These are phyloP conservation scores for Ganoderma meredithae DNA, from an alignment of 1,284 basidiomycete species.

Conservation along the genomic window DNA sequence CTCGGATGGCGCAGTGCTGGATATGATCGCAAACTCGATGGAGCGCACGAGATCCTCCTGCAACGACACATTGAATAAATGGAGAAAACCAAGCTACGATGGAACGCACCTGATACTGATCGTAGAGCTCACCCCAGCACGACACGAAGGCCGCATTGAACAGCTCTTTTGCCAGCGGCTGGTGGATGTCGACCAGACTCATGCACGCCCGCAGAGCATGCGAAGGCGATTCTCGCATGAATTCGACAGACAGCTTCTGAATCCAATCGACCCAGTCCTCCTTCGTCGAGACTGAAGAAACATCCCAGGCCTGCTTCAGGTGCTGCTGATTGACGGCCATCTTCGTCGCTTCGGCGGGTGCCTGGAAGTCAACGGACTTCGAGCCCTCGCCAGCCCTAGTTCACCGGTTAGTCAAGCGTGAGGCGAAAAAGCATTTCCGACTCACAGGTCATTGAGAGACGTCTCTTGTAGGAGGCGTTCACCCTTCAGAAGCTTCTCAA, in stretches of 20 bases:
- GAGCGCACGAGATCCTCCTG: slow-evolving; percentile 95
- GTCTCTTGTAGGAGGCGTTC: slow-evolving; percentile 88
- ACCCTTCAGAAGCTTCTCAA: slow-evolving; percentile 90
- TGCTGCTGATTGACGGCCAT: slow-evolving; percentile 98
- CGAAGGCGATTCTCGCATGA: slow-evolving; percentile 98
- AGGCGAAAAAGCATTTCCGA: background rate
- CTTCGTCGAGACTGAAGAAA: slow-evolving; percentile 77
- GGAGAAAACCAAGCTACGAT: background rate
- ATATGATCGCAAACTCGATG: slow-evolving; percentile 91
- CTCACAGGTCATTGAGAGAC: slow-evolving; percentile 56
- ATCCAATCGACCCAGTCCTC: slow-evolving; percentile 99
- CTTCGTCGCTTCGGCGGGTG: slow-evolving; percentile 85
- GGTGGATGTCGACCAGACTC: slow-evolving; percentile 91
- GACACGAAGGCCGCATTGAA: slow-evolving; percentile 99
- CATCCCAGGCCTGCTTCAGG: slow-evolving; percentile 97
- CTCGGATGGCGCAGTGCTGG: slow-evolving; percentile 82
- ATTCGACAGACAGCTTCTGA: slow-evolving; percentile 91
- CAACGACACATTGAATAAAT: background rate
- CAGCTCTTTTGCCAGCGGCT: slow-evolving; percentile 91
- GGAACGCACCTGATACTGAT: slow-evolving; percentile 84
- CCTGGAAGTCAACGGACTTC: slow-evolving; percentile 74
- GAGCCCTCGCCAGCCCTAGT: slow-evolving; percentile 62
- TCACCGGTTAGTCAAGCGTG: slow-evolving; percentile 16
- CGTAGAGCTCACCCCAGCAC: slow-evolving; percentile 97
- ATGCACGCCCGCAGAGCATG: slow-evolving; percentile 97